Conservation (phyloP, 2,329 filamentous ascomycete genomes). For the Pestalotiopsis sp. region DNA sequence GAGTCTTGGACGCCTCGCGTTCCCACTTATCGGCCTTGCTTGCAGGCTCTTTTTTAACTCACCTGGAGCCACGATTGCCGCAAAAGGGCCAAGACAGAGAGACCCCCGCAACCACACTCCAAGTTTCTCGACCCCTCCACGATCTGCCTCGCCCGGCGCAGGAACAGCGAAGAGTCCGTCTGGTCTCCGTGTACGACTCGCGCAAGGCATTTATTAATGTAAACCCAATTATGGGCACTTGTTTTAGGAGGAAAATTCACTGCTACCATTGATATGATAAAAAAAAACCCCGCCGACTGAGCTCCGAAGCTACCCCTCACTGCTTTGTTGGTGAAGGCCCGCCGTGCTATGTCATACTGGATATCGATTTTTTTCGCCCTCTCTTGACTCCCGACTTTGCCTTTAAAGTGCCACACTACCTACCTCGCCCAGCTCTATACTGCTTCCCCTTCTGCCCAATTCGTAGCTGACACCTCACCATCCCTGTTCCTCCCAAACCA, state of each 20-base stretch:
- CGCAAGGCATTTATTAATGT: conserved; percentile 9
- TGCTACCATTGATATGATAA: too few relatives aligned
- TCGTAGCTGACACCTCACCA: neutral
- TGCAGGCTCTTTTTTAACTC: neutral
- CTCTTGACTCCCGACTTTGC: neutral
- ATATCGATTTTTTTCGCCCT: neutral
- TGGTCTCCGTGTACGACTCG: neutral
- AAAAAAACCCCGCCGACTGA: neutral
- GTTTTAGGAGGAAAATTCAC: neutral
- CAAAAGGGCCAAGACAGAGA: neutral
- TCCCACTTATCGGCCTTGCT: neutral
- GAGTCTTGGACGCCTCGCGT: neutral
- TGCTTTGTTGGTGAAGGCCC: neutral
- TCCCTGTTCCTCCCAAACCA: neutral
- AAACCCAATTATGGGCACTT: conserved; percentile 8
- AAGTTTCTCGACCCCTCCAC: neutral
- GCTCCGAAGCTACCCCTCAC: conserved; percentile 9
- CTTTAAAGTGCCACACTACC: neutral
- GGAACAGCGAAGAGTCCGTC: neutral
- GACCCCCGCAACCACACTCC: neutral
- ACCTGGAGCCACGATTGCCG: neutral
- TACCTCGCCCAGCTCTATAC: neutral
- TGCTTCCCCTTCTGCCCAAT: neutral
- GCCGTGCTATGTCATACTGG: neutral
- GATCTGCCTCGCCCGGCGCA: neutral